Percentiles rank a stretch among this genome's conserved stretches.
Evolutionary conservation across 2,329 filamentous ascomycete species (phyloP).

Genomic region (Aspergillus hortae): DNA sequence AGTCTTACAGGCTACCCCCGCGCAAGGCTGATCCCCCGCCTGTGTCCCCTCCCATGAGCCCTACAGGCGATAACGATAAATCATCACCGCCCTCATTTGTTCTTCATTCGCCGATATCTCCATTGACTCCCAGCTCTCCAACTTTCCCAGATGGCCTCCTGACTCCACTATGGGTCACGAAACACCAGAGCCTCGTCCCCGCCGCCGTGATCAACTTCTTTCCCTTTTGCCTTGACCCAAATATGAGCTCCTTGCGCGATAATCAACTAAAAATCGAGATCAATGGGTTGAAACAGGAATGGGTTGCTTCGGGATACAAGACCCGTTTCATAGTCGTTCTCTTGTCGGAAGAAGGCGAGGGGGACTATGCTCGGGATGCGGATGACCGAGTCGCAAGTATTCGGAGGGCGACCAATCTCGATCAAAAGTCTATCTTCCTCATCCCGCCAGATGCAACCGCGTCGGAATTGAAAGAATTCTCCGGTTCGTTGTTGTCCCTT

Average conservation of each 20-base stretch:
- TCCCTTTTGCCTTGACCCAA: slow-evolving; percentile 66
- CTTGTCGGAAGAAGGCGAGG: slow-evolving; percentile 69
- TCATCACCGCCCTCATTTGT: slow-evolving; percentile 48
- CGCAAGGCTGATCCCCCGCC: slow-evolving; percentile 60
- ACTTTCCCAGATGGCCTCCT: slow-evolving; percentile 89
- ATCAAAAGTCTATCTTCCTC: slow-evolving; percentile 82
- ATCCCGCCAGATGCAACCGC: slow-evolving; percentile 69
- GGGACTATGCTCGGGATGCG: slow-evolving; percentile 56
- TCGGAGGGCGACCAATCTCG: slow-evolving; percentile 72
- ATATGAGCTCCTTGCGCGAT: slow-evolving; percentile 73
- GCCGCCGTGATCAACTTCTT: slow-evolving; percentile 81
- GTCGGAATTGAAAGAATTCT: slow-evolving; percentile 69
- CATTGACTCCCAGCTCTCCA: slow-evolving; percentile 75
- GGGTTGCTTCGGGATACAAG: slow-evolving; percentile 62
- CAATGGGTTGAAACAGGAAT: slow-evolving; percentile 66
- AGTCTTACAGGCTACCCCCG: slow-evolving; percentile 56
- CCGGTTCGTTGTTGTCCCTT: slow-evolving; percentile 67
- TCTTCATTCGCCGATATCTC: slow-evolving; percentile 90
- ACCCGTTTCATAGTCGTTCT: slow-evolving; percentile 73
- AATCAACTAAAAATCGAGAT: slow-evolving; percentile 87
- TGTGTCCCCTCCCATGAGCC: slow-evolving; percentile 46
- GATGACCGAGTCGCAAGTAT: slow-evolving; percentile 79
- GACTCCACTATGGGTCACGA: slow-evolving; percentile 76
- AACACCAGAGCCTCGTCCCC: slow-evolving; percentile 82
- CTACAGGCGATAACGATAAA: slow-evolving; percentile 46